These are phyloP conservation scores for Ascochyta clinopodiicola DNA, from an alignment of 2,329 filamentous ascomycete genomes.

Conservation along the genomic window DNA sequence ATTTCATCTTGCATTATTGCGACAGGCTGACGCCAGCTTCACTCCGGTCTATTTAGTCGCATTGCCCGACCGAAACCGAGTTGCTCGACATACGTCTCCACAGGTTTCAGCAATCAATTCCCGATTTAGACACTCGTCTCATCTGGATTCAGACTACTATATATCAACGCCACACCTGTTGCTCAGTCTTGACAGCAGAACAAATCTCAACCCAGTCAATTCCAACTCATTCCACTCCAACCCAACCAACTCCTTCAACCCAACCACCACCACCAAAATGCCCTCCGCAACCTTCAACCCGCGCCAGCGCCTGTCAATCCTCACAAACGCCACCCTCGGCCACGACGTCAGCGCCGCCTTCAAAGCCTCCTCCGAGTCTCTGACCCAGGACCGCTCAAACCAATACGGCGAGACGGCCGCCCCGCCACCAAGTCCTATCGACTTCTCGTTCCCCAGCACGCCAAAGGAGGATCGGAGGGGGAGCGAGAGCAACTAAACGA, in stretches of 20 bases:
- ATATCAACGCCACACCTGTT: background rate
- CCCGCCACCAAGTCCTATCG: conserved; percentile 51
- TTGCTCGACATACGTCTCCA: conserved; percentile 4
- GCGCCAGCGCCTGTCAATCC: conserved; percentile 51
- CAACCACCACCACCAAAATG: conserved; percentile 28
- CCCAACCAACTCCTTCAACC: background rate
- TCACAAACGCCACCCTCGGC: conserved; percentile 50
- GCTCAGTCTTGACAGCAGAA: background rate
- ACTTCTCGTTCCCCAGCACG: conserved; percentile 49
- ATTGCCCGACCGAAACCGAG: conserved; percentile 18
- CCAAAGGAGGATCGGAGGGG: conserved; percentile 35
- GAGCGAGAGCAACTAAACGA: conserved; percentile 28
- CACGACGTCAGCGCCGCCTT: conserved; percentile 51
- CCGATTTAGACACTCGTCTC: background rate
- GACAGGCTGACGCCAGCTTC: background rate
- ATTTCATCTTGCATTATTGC: conserved; percentile 28
- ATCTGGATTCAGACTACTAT: background rate
- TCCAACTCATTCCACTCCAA: background rate
- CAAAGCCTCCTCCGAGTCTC: conserved; percentile 44
- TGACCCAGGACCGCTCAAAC: conserved; percentile 27
- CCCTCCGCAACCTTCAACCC: conserved; percentile 42
- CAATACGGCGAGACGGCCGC: conserved; percentile 48
- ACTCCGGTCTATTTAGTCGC: conserved; percentile 28
- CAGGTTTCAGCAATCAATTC: background rate
- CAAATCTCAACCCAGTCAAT: background rate